Evolutionary conservation across 1,139 yeast genomes (phyloP), one percentile per base, ranked within the genome.

Genomic region (Suhomyces yuchorum): DNA sequence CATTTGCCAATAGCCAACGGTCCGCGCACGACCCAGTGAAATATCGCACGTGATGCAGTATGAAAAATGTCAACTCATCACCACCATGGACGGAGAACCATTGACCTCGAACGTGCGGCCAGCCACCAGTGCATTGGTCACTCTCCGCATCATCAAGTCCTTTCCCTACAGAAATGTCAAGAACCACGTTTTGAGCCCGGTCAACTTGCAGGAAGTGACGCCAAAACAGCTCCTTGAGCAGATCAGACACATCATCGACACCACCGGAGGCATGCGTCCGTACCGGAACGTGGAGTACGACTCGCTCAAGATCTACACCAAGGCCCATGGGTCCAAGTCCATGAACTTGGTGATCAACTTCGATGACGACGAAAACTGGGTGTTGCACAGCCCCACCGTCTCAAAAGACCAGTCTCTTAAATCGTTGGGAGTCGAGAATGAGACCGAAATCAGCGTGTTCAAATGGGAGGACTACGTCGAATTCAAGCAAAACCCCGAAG

Each of bases 281-380:
- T 92, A 84, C 66, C 78, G 97, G 58, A 87, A 78, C 53, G 87
- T 88, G n/a, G 73, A 73, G 1, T 85, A 84, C 58, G 89, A 93
- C 61, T 75, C 95, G 0, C 64, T 93, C 52, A 93, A 95, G 67
- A 78, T 93, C 15, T 93, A 93, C 68, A 87, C 97, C 33, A 90
- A 89, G 62, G 98, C 99, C 0, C 98, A 93, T 65, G 96, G 96
- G 7, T 80, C 96, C 35, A 93, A 93, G 69, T 89, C 97, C 2
- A 87, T 91, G 84, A 91, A 93, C 62, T 75, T 93, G 56, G 96
- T 90, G 43, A 87, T 95, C 53, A 93, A 93, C 65, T 81, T 93
- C 65, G 97, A 90, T 28, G 82, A 87, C 57, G 90, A 87, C 59
- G 82, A 80, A 4, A 71, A 68, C 43, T 87, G 95, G 92, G 73